Conservation (phyloP, 2,329 filamentous ascomycete species). For the Mariannaea elegans region DNA sequence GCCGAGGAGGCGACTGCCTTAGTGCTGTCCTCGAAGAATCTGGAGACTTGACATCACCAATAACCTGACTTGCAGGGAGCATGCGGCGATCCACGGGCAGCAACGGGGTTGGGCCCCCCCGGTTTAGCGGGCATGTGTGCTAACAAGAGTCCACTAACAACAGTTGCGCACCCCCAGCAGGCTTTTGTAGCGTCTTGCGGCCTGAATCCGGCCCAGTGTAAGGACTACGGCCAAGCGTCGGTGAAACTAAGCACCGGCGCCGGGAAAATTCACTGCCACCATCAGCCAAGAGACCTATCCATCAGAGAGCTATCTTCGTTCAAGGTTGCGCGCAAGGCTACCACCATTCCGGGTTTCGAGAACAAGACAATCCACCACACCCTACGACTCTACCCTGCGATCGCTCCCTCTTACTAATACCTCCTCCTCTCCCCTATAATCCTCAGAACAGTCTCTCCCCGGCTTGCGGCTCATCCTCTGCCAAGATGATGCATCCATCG, state of each 20-base stretch:
- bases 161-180: background rate
- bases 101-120: constrained; percentile 17
- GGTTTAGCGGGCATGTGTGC: constrained; percentile 21
- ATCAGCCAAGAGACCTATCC: constrained; percentile 1
- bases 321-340: constrained; percentile 19
- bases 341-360: background rate
- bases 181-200: too few relatives aligned
- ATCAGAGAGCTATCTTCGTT: constrained; percentile 2
- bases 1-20: too few relatives aligned
- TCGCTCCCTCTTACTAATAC: background rate
- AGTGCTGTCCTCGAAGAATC: constrained; percentile 6
- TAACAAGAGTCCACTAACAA: constrained; percentile 4
- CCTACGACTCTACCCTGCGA: background rate
- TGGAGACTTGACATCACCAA: constrained; percentile 41
- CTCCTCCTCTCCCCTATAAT: background rate
- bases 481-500: constrained; percentile 81
- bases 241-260: constrained; percentile 41
- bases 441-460: background rate
- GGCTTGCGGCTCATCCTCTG: constrained; percentile 6
- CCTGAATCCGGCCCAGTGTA: background rate
- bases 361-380: background rate
- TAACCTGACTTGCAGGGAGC: constrained; percentile 33
- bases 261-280: constrained; percentile 33
- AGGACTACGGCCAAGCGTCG: constrained; percentile 24
- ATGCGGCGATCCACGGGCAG: constrained; percentile 33